Evolutionary conservation across 495 filamentous ascomycete species (phyloP).

Genomic region (Sordaria brevicollis): DNA sequence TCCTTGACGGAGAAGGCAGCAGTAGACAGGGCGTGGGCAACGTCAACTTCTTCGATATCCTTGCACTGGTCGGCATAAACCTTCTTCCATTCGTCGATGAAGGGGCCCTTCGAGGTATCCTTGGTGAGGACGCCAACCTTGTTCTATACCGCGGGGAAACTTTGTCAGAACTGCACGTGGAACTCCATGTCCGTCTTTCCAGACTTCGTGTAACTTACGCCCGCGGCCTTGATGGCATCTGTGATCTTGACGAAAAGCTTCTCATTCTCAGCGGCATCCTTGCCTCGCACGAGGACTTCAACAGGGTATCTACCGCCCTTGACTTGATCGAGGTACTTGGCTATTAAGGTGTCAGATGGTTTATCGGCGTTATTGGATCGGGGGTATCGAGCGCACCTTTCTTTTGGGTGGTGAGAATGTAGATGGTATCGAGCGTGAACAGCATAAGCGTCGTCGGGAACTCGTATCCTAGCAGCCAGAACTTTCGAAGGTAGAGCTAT

Average conservation of each 20-base stretch:
- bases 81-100: conserved; percentile 93
- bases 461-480: conserved; percentile 97
- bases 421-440: conserved; percentile 75
- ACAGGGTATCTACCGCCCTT: conserved; percentile 86
- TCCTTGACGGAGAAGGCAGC: conserved; percentile 92
- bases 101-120: conserved; percentile 74
- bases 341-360: conserved; percentile 36
- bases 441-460: conserved; percentile 93
- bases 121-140: conserved; percentile 82
- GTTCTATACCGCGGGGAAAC: conserved; percentile 42
- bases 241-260: conserved; percentile 75
- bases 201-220: conserved; percentile 48
- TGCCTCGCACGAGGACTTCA: conserved; percentile 80
- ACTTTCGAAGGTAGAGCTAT: conserved; percentile 45
- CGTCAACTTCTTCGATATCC: conserved; percentile 84
- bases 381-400: conserved; percentile 53
- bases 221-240: conserved; percentile 76
- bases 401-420: conserved; percentile 90
- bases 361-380: background rate
- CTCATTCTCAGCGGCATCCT: conserved; percentile 79
- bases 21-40: conserved; percentile 66
- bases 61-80: conserved; percentile 62
- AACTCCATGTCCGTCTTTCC: background rate
- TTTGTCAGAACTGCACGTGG: conserved; percentile 3
- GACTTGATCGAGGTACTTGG: conserved; percentile 84